Percentiles rank a stretch among this genome's conserved stretches.
phyloP scores from a whole-genome alignment of 768 basidiomycete genomes.

The Candolleomyces aberdarensis region DNA sequence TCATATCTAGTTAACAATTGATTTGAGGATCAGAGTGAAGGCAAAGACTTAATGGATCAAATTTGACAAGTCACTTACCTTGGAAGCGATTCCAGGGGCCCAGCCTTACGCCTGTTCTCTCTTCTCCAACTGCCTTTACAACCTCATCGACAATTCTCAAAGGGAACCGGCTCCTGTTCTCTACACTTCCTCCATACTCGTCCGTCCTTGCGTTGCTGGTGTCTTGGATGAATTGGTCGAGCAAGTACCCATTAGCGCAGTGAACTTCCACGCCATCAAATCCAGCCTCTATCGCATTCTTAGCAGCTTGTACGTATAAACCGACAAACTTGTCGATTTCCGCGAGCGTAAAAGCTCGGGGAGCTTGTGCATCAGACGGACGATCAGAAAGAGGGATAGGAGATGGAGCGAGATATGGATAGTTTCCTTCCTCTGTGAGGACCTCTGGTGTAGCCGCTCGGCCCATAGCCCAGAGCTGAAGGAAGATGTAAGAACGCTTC shows the following conservation, averaged over 20 bases:
- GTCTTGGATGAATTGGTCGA: conserved; percentile 59
- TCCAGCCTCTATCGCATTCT: conserved; percentile 53
- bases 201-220: conserved; percentile 59
- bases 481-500: conserved; percentile 37
- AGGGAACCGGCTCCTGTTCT: conserved; percentile 54
- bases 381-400: conserved; percentile 17
- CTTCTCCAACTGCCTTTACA: conserved; percentile 47
- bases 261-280: conserved; percentile 59
- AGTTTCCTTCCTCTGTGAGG: conserved; percentile 31
- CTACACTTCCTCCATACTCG: conserved; percentile 64
- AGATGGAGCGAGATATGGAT: conserved; percentile 29
- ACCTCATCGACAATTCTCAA: conserved; percentile 55
- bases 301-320: conserved; percentile 51
- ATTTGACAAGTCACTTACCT: conserved; percentile 19
- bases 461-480: conserved; percentile 42
- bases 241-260: conserved; percentile 37
- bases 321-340: conserved; percentile 49
- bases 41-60: too few species aligned
- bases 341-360: conserved; percentile 37
- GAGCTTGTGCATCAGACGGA: conserved; percentile 15
- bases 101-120: conserved; percentile 52
- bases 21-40: too few species aligned
- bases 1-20: conserved; percentile 35
- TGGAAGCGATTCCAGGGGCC: conserved; percentile 52
- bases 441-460: conserved; percentile 32